Evolutionary conservation across 345 rosid genomes (phyloP).

Genomic region (Turritis glabra): DNA sequence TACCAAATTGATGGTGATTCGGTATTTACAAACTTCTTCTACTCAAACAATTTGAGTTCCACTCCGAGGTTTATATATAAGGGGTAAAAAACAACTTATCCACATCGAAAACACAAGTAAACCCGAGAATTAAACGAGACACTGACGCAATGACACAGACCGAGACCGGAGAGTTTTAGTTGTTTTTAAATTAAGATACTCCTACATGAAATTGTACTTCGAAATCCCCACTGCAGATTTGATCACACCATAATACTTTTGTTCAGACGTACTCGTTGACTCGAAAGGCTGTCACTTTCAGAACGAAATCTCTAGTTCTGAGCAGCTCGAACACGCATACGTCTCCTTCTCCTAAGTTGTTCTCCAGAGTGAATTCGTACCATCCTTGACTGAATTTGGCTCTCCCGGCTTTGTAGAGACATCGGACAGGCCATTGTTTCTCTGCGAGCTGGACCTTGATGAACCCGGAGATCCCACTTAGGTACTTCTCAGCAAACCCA

Average conservation of each 20-base stretch:
- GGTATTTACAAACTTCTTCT: slow-evolving; percentile 41
- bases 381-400: slow-evolving; percentile 90
- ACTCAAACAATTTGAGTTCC: slow-evolving; percentile 34
- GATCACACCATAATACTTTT: slow-evolving; percentile 28
- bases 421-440: slow-evolving; percentile 88
- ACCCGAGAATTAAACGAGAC: slow-evolving; percentile 8
- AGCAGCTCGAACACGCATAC: slow-evolving; percentile 82
- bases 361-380: slow-evolving; percentile 88
- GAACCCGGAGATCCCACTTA: slow-evolving; percentile 80
- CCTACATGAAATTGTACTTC: slow-evolving; percentile 32
- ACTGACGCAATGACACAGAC: slow-evolving; percentile 22
- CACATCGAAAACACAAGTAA: slow-evolving; percentile 26
- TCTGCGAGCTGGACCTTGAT: slow-evolving; percentile 78
- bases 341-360: slow-evolving; percentile 85
- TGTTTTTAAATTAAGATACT: slow-evolving; percentile 26
- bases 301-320: slow-evolving; percentile 67
- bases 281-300: slow-evolving; percentile 77
- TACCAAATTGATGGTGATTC: slow-evolving; percentile 39
- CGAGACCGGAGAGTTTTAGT: slow-evolving; percentile 25
- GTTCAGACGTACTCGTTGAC: slow-evolving; percentile 45
- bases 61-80: slow-evolving; percentile 35
- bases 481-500: slow-evolving; percentile 78
- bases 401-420: slow-evolving; percentile 80
- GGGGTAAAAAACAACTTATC: slow-evolving; percentile 30
- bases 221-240: slow-evolving; percentile 8